Evolutionary conservation across 352 stramenopile species (phyloP), one percentile per base, ranked within the genome.

Genomic region (Phytophthora ohioensis): DNA sequence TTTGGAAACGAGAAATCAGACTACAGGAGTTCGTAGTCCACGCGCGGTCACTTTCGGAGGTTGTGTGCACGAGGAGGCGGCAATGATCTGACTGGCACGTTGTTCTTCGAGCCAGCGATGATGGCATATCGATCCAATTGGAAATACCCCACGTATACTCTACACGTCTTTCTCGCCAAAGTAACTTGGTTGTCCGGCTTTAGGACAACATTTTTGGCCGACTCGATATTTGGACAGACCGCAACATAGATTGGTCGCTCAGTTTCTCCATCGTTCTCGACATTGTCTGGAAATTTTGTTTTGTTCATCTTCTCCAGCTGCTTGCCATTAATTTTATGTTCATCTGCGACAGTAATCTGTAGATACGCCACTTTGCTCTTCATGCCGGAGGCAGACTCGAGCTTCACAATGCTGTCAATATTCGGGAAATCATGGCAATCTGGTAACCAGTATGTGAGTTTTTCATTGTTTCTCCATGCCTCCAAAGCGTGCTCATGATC

Each of bases 331-430:
- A 46, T 46, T 9, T 5, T n/a, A 46, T 27, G 13, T 27, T 67
- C 49, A 12, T 15, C 31, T 69, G 12, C 52, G 48, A 34, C 65
- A 45, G 57, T 11, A 64, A 46, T 27, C 41, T 46, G 41, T 8
- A 46, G 41, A 27, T 46, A 58, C n/a, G 54, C 67, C 13, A 66
- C 39, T 34, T 61, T 57, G 38, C 36, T 56, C 49, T 53, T 62
- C 54, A 43, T 66, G 38, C 15, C 39, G 13, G 47, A 52, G 4
- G 21, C 5, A n/a, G 59, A 49, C 57, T 65, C 43, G 17, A 66
- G 47, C 42, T 66, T 70, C 54, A 62, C 53, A 43, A 75, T 62
- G 34, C 59, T 75, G 21, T 64, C 60, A 69, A 75, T 75, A 38
- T 62, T 70, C 6, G 59, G 60, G 31, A 58, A 70, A 64, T 66